phyloP scores from a whole-genome alignment of 1,139 yeast genomes.

The Tardiomyces digboiensis region DNA sequence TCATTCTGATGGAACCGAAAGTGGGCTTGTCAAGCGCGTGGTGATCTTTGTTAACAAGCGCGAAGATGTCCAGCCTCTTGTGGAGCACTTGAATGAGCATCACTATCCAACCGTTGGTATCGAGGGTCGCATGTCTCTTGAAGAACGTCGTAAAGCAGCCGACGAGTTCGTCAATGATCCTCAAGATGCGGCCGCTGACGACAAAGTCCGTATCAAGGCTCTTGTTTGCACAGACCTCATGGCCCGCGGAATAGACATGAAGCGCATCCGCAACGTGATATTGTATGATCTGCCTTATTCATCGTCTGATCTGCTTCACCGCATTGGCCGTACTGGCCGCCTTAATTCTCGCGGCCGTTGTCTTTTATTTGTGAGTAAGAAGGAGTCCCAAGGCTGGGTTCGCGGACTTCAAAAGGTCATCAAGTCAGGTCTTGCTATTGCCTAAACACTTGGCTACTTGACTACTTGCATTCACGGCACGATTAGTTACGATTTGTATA shows the following conservation, averaged over 20 bases:
- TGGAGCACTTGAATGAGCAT: conserved; percentile 43
- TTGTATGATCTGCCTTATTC: conserved; percentile 79
- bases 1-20: conserved; percentile 73
- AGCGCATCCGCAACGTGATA: conserved; percentile 71
- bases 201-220: conserved; percentile 34
- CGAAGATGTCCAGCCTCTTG: conserved; percentile 50
- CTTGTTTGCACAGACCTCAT: conserved; percentile 84
- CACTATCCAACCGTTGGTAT: conserved; percentile 56
- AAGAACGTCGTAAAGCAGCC: conserved; percentile 47
- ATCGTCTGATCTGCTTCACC: conserved; percentile 78
- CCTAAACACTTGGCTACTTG: conserved; percentile 5
- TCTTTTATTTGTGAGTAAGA: conserved; percentile 59
- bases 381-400: conserved; percentile 67
- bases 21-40: conserved; percentile 68
- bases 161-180: conserved; percentile 57
- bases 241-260: conserved; percentile 86
- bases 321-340: conserved; percentile 93
- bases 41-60: conserved; percentile 79
- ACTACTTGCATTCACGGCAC: conserved; percentile 1
- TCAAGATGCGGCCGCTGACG: conserved; percentile 17
- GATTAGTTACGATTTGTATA: neutral
- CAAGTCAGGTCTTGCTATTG: conserved; percentile 29
- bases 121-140: conserved; percentile 52
- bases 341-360: conserved; percentile 88
- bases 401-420: conserved; percentile 72